Conservation (phyloP, 1,284 basidiomycete genomes). For the Moniliella sp. region DNA sequence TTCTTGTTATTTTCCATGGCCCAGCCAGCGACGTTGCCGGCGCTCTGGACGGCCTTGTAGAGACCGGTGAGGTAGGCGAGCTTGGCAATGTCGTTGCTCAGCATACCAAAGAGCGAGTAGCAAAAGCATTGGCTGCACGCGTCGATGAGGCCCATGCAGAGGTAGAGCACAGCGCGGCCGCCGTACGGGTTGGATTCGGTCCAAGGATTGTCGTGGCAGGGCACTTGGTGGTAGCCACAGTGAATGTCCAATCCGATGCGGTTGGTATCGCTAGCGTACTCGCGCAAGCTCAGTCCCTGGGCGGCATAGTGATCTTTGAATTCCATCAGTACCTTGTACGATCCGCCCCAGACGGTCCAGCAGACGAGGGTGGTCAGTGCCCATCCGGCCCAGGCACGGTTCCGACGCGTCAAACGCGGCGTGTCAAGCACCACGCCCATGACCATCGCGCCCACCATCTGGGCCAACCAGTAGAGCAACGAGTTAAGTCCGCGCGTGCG, state of each 20-base stretch:
- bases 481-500: constrained; percentile 35
- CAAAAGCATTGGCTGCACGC: constrained; percentile 4
- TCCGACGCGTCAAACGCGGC: constrained; percentile 9
- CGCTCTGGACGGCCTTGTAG: constrained; percentile 12
- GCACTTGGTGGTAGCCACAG: constrained; percentile 15
- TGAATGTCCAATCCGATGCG: constrained; percentile 22
- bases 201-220: constrained; percentile 5
- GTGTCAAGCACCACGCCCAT: constrained; percentile 19
- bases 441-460: constrained; percentile 21
- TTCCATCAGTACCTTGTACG: constrained; percentile 6
- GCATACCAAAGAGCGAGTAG: constrained; percentile 19
- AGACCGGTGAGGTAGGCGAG: constrained; percentile 16
- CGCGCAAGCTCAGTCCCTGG: constrained; percentile 7
- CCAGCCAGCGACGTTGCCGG: constrained; percentile 15
- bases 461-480: constrained; percentile 35
- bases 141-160: not conserved
- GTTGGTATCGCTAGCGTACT: constrained; percentile 8
- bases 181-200: not conserved
- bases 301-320: no score
- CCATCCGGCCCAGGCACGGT: constrained; percentile 22
- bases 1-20: constrained; percentile 12
- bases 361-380: constrained; percentile 11
- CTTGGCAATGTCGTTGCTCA: constrained; percentile 21
- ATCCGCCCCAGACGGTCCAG: constrained; percentile 22
- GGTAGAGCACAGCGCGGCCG: not conserved